Base-by-base conservation (phyloP, 257 asterid species). In the Dorcoceras hygrometricum region DNA sequence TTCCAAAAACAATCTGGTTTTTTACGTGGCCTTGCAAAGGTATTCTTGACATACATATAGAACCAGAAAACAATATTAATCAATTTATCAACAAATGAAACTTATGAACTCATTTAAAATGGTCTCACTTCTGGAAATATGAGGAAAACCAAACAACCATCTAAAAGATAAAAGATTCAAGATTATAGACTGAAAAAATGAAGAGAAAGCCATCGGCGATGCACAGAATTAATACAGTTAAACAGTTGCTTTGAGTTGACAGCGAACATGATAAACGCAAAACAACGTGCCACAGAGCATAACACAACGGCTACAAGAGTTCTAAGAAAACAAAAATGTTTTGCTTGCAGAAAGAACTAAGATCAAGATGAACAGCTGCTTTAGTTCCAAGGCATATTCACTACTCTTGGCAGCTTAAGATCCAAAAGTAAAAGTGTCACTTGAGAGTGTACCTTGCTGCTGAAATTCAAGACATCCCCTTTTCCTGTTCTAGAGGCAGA, bases 381-480 rank as follows among this genome's bases (percentile, higher is more conserved):
- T 71, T 55, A 46, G 56, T 31, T 63, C 56, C 50, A 48, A 75
- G 51, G 63, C 59, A 66, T 46, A 58, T 43, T 48, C 54, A 59
- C 36, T 53, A 60, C 26, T 39, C 27, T 24, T 39, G 57, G 59
- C 55, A 34, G 27, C 64, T n/a, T 58, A 25, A 28, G 22, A 5
- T 59, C 62, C 5, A 63, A 28, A 28, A 27, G 65, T 9, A 50
- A 71, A 19, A 31, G 24, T 24, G 63, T 34, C n/a, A 67, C 50
- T 71, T 23, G 32, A 29, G 25, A 28, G 43, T 54, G 27, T 85
- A 89, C 98, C 98, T 89, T 91, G 83, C 82, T 80, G 80, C 81
- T 76, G 72, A 79, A 77, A 73, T 77, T 84, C 73, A 83, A 61
- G 39, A 73, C 67, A 66, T 91, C 96, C 68, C 90, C 79, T 73